These are phyloP conservation scores for Tetrapisispora taiwanensis DNA, from an alignment of 805 yeast genomes.

Conservation along the genomic window DNA sequence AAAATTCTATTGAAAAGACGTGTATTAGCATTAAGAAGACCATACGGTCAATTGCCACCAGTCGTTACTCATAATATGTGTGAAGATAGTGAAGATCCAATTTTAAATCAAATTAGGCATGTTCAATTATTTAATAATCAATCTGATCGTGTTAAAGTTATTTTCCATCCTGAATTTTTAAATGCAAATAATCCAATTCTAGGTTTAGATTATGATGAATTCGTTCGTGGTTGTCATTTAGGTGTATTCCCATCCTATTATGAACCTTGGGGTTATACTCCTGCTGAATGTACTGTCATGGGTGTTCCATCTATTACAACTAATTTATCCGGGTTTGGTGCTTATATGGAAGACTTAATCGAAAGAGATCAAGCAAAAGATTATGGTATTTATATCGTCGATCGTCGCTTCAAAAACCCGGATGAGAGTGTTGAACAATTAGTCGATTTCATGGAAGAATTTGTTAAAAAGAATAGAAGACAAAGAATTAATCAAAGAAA, in stretches of 20 bases:
- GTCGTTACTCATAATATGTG: conserved; percentile 95
- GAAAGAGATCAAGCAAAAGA: conserved; percentile 73
- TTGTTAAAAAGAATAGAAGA: conserved; percentile 81
- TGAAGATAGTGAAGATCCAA: conserved; percentile 86
- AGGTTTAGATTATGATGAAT: conserved; percentile 91
- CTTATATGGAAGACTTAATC: conserved; percentile 95
- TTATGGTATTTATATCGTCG: conserved; percentile 95
- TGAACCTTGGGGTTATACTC: conserved; percentile 99
- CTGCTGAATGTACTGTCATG: conserved; percentile 99
- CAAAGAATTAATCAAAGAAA: conserved; percentile 97
- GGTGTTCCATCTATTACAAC: conserved; percentile 98
- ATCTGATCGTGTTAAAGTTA: conserved; percentile 84
- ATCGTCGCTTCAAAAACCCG: conserved; percentile 81
- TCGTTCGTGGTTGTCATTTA: conserved; percentile 93
- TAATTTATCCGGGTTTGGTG: conserved; percentile 92
- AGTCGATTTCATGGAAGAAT: conserved; percentile 80
- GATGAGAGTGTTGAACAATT: conserved; percentile 91
- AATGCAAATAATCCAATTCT: conserved; percentile 91
- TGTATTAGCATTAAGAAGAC: conserved; percentile 80
- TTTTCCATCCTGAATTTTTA: conserved; percentile 95
- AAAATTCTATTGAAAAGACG: conserved; percentile 83
- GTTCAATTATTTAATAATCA: conserved; percentile 86
- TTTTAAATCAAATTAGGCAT: conserved; percentile 80
- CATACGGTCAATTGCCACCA: conserved; percentile 70
- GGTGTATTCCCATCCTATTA: conserved; percentile 98